phyloP scores from a whole-genome alignment of 2,329 filamentous ascomycete genomes.

The Teratosphaeria zuluensis region DNA sequence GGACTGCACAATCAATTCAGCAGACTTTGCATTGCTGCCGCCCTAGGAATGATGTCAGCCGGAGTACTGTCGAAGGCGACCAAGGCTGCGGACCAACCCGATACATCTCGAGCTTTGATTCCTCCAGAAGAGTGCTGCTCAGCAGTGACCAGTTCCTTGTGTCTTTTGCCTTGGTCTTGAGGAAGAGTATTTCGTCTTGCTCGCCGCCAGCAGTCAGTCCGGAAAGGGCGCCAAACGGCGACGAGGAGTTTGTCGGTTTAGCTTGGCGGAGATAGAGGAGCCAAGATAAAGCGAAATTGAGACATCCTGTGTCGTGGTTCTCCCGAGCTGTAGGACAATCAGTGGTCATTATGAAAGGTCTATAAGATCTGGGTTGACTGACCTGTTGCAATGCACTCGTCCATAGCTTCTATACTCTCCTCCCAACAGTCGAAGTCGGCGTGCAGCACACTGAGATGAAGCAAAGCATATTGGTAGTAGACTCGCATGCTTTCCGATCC shows the following conservation, averaged over 20 bases:
- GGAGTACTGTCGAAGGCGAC: neutral
- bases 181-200: constrained; percentile 70
- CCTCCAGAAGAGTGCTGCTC: constrained; percentile 73
- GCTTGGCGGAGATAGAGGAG: constrained; percentile 87
- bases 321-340: constrained; percentile 54
- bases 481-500: constrained; percentile 26
- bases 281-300: constrained; percentile 96
- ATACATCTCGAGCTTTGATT: constrained; percentile 69
- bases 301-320: constrained; percentile 80
- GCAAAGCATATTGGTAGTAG: constrained; percentile 88
- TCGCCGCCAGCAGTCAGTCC: constrained; percentile 36
- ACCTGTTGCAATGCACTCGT: constrained; percentile 80
- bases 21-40: constrained; percentile 38
- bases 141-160: constrained; percentile 76
- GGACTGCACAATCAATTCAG: constrained; percentile 73
- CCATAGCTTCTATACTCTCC: constrained; percentile 87
- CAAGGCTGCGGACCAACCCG: constrained; percentile 51
- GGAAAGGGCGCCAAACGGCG: constrained; percentile 13
- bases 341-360: constrained; percentile 1
- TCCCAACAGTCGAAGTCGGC: constrained; percentile 87
- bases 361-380: neutral
- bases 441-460: constrained; percentile 88
- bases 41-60: constrained; percentile 6
- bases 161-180: constrained; percentile 79
- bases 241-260: constrained; percentile 49